A percentile compares a stretch with the other conserved stretches of the same genome.
Evolutionary conservation across 2,329 filamentous ascomycete species (phyloP).

Genomic region (Phyllosticta citribraziliensis): DNA sequence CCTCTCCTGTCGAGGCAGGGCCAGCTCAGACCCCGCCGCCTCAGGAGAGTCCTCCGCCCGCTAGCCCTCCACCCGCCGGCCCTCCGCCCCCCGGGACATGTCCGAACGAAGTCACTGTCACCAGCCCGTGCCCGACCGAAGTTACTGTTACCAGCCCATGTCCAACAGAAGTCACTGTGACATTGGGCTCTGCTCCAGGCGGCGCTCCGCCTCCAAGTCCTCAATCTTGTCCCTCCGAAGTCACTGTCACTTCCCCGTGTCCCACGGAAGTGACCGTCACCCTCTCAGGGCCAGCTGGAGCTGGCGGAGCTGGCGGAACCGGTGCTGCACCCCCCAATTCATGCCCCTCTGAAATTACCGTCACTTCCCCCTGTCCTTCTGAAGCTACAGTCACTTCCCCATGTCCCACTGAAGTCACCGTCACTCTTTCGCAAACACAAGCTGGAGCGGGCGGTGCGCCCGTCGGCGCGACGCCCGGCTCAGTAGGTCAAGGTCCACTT

Average conservation of each 20-base stretch:
- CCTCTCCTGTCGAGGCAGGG: neutral
- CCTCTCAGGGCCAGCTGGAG: neutral
- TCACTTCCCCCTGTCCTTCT: neutral
- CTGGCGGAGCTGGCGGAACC: neutral
- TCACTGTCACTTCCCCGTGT: neutral
- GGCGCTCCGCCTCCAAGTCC: neutral
- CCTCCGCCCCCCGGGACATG: neutral
- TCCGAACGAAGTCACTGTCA: neutral
- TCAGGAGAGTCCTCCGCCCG: neutral
- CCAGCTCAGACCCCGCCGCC: neutral
- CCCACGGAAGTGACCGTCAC: neutral
- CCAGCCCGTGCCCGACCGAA: neutral
- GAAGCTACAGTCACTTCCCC: neutral
- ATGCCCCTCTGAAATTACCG: neutral
- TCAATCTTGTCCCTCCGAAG: neutral
- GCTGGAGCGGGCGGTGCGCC: neutral
- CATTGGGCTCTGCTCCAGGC: neutral
- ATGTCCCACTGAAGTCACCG: neutral
- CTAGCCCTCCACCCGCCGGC: neutral
- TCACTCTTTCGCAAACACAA: neutral
- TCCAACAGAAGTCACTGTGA: neutral
- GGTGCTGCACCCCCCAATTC: neutral
- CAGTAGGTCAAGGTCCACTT: neutral
- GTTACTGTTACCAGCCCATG: neutral
- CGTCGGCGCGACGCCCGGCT: neutral